These are phyloP conservation scores for Cronartium ribicola DNA, from an alignment of 1,284 basidiomycete species.

Conservation along the genomic window DNA sequence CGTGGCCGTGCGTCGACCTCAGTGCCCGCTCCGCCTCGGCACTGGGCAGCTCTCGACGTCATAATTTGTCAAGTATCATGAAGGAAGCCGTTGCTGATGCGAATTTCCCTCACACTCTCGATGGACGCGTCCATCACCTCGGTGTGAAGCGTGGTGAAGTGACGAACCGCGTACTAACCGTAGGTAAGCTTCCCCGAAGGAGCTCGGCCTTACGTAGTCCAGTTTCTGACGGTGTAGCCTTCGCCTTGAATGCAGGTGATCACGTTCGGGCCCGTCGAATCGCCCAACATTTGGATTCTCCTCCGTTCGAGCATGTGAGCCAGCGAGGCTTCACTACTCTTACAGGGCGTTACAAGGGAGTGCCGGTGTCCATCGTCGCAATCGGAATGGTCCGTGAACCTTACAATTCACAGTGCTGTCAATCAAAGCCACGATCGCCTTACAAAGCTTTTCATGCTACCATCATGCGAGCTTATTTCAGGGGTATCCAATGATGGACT, in stretches of 20 bases:
- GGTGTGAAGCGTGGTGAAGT: conserved; percentile 27
- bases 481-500: conserved; percentile 32
- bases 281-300: conserved; percentile 7
- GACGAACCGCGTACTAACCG: conserved; percentile 23
- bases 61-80: conserved; percentile 1
- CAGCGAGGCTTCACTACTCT: conserved; percentile 35
- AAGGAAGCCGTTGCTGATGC: conserved; percentile 19
- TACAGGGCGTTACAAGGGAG: conserved; percentile 19
- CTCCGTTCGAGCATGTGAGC: conserved; percentile 18
- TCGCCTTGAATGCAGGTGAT: conserved; percentile 14
- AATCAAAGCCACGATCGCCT: too few species aligned
- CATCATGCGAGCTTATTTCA: neutral
- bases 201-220: too few species aligned
- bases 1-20: too few species aligned
- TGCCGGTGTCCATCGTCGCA: conserved; percentile 29
- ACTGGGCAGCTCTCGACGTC: neutral
- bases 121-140: conserved; percentile 27
- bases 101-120: conserved; percentile 29
- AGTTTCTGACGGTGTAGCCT: neutral
- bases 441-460: too few species aligned
- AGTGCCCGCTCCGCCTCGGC: too few species aligned
- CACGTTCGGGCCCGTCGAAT: conserved; percentile 27
- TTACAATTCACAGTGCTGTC: neutral
- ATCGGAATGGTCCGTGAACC: conserved; percentile 26
- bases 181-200: neutral